Base-by-base conservation (phyloP, 306 rosid species). In the Nissolia schottii region DNA sequence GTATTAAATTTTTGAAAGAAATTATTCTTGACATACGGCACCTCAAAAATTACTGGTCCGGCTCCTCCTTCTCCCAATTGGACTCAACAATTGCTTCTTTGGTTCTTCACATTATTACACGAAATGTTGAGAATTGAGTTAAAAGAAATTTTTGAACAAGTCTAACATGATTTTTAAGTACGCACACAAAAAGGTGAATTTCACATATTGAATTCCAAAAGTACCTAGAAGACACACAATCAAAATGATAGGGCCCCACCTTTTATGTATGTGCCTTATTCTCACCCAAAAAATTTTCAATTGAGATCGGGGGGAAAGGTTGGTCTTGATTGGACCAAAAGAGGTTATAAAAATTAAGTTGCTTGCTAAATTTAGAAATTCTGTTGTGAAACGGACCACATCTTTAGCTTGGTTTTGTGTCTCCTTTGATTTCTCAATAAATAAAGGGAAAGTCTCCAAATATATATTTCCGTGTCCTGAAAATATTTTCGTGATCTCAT, bases 341-440 rank as follows among this genome's bases (percentile, higher is more conserved):
- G 41, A 27, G 19, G 49, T 1, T 22, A 38, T 34, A 31, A 43
- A 6, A 11, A 54, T 68, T 69, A 50, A 32, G 64, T 48, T 61
- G 2, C 13, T 64, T 77, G 58, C 82, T 45, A 72, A 72, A 81
- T 58, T 50, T 72, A 13, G 82, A 72, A 66, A 59, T 22, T 70
- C 35, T 57, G 32, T 48, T 64, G 73, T 63, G 64, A 80, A 74
- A 31, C 53, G 29, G 43, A 69, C 32, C 34, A 31, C 43, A 12
- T n/a, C 9, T 48, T 66, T 75, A 6, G 46, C 10, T 13, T 61
- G 19, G 20, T 50, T 41, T n/a, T n/a, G n/a, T 45, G 72, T 43
- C 38, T 53, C 22, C 41, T 50, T 46, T 45, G 41, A 41, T 51
- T 18, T 53, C 67, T 18, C 6, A 58, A 70, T 64, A 14, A 63